phyloP scores from a whole-genome alignment of 495 filamentous ascomycete species.

The Evernia prunastri region DNA sequence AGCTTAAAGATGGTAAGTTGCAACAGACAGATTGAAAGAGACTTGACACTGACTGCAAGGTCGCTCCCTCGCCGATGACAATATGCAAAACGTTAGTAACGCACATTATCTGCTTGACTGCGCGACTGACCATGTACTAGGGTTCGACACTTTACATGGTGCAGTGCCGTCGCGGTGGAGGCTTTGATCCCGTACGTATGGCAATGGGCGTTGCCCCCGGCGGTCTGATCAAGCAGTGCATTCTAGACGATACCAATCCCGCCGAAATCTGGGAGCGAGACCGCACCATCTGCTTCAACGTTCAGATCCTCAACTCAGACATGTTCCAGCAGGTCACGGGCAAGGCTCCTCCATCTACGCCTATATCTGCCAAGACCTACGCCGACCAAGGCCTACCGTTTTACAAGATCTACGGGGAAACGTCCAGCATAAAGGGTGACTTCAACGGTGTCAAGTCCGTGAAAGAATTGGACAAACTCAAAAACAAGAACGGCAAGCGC shows the following conservation, averaged over 20 bases:
- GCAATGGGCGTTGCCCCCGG: conserved; percentile 16
- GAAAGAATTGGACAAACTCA: conserved; percentile 4
- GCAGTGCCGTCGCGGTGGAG: conserved; percentile 17
- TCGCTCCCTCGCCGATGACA: neutral
- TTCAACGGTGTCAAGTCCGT: conserved; percentile 24
- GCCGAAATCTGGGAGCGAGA: conserved; percentile 32
- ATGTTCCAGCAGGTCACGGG: conserved; percentile 32
- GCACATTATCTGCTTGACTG: too few species aligned
- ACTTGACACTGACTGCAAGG: neutral
- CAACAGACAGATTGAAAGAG: too few species aligned
- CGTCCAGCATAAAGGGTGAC: conserved; percentile 20
- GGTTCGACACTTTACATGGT: conserved; percentile 6
- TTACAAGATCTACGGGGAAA: conserved; percentile 28
- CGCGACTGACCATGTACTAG: neutral
- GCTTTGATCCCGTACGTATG: neutral
- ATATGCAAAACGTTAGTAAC: conserved; percentile 6
- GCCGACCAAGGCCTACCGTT: conserved; percentile 31
- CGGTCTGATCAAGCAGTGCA: conserved; percentile 21
- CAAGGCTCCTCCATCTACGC: conserved; percentile 28
- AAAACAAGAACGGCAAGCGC: neutral
- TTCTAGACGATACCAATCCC: conserved; percentile 28
- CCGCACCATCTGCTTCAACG: conserved; percentile 32
- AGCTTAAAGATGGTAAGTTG: too few species aligned
- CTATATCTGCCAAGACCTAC: conserved; percentile 35
- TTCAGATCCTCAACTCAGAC: conserved; percentile 36